These are phyloP conservation scores for Trebouxia gelatinosa DNA, from an alignment of 163 green algal genomes.

Conservation along the genomic window DNA sequence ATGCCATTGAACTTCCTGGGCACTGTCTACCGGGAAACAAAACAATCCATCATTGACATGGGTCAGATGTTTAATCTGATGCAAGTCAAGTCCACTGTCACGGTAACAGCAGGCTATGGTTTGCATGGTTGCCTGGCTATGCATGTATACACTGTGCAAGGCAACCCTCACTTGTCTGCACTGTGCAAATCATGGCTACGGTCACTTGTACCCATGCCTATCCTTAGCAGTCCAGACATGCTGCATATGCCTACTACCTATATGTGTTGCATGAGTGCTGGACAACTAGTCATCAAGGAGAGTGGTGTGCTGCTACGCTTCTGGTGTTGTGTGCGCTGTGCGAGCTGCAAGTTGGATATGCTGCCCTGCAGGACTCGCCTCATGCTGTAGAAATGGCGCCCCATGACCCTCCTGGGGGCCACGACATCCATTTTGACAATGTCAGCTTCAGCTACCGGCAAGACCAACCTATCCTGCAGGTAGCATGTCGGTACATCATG, in stretches of 20 bases:
- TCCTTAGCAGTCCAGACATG: too few species aligned
- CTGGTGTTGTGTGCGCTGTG: too few species aligned
- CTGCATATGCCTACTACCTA: too few species aligned
- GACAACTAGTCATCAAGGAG: too few species aligned
- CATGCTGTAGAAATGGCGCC: background rate
- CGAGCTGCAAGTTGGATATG: too few species aligned
- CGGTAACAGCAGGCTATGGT: background rate
- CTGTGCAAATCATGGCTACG: too few species aligned
- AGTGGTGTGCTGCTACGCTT: too few species aligned
- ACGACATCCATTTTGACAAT: slow-evolving; percentile 65
- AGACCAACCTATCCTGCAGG: slow-evolving; percentile 60
- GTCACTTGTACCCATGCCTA: too few species aligned
- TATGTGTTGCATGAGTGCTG: too few species aligned
- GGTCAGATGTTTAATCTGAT: slow-evolving; percentile 92
- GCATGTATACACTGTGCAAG: too few species aligned
- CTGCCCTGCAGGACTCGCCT: background rate
- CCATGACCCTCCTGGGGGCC: slow-evolving; percentile 32
- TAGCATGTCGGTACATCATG: too few species aligned
- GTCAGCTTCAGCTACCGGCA: slow-evolving; percentile 83
- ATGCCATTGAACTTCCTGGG: slow-evolving; percentile 98
- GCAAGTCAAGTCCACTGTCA: slow-evolving; percentile 40
- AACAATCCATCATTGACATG: slow-evolving; percentile 95
- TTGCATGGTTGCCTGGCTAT: background rate
- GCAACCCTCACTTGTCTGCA: too few species aligned
- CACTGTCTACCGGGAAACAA: slow-evolving; percentile 95